phyloP scores from a whole-genome alignment of 441 rosid species.

The Viola pubescens region DNA sequence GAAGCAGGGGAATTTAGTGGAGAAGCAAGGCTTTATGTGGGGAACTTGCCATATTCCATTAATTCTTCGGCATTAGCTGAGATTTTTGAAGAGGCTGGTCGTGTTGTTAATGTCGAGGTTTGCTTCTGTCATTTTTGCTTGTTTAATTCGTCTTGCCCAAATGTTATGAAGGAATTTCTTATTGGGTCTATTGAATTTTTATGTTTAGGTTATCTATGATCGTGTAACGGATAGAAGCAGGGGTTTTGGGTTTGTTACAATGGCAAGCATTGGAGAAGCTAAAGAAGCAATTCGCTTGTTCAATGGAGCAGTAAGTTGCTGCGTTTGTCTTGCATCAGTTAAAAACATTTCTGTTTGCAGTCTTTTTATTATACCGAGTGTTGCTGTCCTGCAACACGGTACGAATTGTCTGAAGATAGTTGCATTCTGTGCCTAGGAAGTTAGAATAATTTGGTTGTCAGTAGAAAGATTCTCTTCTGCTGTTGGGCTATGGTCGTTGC shows the following conservation, averaged over 20 bases:
- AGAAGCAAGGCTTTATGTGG: slow-evolving; percentile 66
- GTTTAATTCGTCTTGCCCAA: neutral
- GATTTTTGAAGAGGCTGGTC: slow-evolving; percentile 66
- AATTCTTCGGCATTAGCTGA: slow-evolving; percentile 55
- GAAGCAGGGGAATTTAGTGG: slow-evolving; percentile 28
- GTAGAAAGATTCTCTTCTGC: neutral
- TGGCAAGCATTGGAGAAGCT: slow-evolving; percentile 66
- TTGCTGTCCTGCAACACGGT: no score
- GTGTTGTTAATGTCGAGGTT: slow-evolving; percentile 66
- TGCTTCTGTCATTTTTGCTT: neutral
- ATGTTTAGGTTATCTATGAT: slow-evolving; percentile 60
- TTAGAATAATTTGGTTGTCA: neutral
- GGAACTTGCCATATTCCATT: slow-evolving; percentile 72
- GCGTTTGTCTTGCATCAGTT: no score
- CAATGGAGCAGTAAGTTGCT: slow-evolving; percentile 41
- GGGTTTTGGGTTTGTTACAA: slow-evolving; percentile 81
- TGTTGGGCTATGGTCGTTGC: neutral
- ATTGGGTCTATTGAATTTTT: neutral
- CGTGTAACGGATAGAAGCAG: slow-evolving; percentile 90
- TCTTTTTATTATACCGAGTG: no score
- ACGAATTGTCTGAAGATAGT: neutral
- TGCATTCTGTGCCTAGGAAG: neutral
- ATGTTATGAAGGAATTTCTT: no score
- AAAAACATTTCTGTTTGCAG: no score
- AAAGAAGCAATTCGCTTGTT: no score